These are phyloP conservation scores for Dryas drummondii DNA, from an alignment of 306 rosid genomes.

Conservation along the genomic window DNA sequence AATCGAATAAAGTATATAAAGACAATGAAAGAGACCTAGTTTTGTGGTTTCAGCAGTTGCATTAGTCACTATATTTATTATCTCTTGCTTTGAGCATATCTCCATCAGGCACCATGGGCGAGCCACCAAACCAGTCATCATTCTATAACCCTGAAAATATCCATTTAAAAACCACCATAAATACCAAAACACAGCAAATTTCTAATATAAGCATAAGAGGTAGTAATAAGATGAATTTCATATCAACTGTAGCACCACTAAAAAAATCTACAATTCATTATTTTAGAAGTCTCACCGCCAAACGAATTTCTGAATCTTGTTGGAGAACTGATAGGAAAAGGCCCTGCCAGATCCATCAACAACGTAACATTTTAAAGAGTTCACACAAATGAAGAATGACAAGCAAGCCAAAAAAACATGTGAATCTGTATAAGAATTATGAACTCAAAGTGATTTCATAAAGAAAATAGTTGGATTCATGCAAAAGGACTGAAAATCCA, in stretches of 20 bases:
- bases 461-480: background rate
- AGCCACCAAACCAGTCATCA: slow-evolving; percentile 72
- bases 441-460: background rate
- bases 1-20: background rate
- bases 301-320: slow-evolving; percentile 74
- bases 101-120: slow-evolving; percentile 91
- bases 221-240: background rate
- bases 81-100: slow-evolving; percentile 80
- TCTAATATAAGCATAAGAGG: background rate
- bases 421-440: background rate
- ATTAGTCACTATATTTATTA: slow-evolving; percentile 57
- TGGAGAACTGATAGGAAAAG: slow-evolving; percentile 68
- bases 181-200: slow-evolving; percentile 4
- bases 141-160: slow-evolving; percentile 67
- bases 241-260: background rate
- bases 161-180: slow-evolving; percentile 15
- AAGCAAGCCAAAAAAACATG: slow-evolving; percentile 17
- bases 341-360: slow-evolving; percentile 60
- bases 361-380: slow-evolving; percentile 27
- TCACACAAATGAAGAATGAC: slow-evolving; percentile 3
- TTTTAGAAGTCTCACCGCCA: slow-evolving; percentile 66
- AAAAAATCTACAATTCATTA: slow-evolving; percentile 8
- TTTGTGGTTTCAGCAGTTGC: slow-evolving; percentile 65
- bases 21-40: slow-evolving; percentile 55
- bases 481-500: slow-evolving; percentile 12